Evolutionary conservation across 2,329 filamentous ascomycete species (phyloP).

Genomic region (Calonectria montana): DNA sequence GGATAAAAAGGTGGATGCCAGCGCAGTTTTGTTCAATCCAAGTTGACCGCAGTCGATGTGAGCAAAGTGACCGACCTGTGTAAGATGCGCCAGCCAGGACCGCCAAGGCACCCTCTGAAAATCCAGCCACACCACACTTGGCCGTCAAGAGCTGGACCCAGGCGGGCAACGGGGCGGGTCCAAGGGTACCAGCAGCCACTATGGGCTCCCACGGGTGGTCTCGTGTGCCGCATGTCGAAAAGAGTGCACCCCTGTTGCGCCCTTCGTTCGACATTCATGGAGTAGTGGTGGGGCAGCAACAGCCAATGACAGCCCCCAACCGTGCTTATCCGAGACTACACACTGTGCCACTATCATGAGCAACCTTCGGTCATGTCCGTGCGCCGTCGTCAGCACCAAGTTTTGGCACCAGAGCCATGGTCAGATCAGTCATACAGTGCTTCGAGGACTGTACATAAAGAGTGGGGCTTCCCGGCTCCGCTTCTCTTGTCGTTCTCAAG

Average conservation of each 20-base stretch:
- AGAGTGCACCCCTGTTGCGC: conserved; percentile 29
- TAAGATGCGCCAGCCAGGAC: neutral
- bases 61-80: conserved; percentile 8
- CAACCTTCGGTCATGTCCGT: conserved; percentile 1
- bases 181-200: neutral
- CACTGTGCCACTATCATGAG: conserved; percentile 29
- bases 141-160: conserved; percentile 1
- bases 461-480: conserved; percentile 35
- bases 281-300: conserved; percentile 26
- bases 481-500: conserved; percentile 44
- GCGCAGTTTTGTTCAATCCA: conserved; percentile 42
- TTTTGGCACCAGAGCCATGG: neutral
- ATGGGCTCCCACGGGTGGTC: conserved; percentile 25
- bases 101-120: neutral
- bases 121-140: conserved; percentile 2
- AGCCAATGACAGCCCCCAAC: conserved; percentile 20
- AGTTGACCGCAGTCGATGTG: neutral
- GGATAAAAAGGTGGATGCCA: conserved; percentile 15
- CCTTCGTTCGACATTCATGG: conserved; percentile 45
- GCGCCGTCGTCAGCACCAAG: neutral
- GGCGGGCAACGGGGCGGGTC: neutral
- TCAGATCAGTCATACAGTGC: conserved; percentile 31
- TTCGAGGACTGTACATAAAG: conserved; percentile 4
- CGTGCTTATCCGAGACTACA: neutral
- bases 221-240: conserved; percentile 40